phyloP scores from a whole-genome alignment of 495 filamentous ascomycete species.

The Talaromyces wortmannii region DNA sequence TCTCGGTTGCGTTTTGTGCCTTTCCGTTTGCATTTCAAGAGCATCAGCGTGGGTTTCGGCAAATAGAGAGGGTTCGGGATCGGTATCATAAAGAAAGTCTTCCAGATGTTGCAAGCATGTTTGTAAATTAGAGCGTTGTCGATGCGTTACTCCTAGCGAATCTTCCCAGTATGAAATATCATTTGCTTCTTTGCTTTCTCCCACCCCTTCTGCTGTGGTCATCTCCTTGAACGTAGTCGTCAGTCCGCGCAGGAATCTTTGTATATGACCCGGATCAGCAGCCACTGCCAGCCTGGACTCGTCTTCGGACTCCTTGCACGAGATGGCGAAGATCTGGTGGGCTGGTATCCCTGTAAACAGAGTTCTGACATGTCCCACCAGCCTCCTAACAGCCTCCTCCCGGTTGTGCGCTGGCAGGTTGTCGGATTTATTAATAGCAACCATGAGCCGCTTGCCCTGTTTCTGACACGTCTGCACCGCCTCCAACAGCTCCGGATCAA shows the following conservation, averaged over 20 bases:
- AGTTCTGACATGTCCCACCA: conserved; percentile 15
- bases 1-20: conserved; percentile 3
- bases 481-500: conserved; percentile 53
- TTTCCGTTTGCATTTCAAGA: background rate
- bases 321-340: conserved; percentile 55
- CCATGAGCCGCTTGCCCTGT: conserved; percentile 52
- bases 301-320: conserved; percentile 48
- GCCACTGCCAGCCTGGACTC: background rate
- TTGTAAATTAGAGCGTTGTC: conserved; percentile 75
- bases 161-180: conserved; percentile 64
- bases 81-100: conserved; percentile 49
- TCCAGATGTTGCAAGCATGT: conserved; percentile 63
- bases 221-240: conserved; percentile 63
- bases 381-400: conserved; percentile 5
- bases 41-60: conserved; percentile 3
- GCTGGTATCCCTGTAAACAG: conserved; percentile 30
- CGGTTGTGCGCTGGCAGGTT: conserved; percentile 22
- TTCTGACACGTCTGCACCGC: conserved; percentile 49
- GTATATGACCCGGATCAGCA: conserved; percentile 55
- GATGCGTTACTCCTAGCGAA: conserved; percentile 82
- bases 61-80: background rate
- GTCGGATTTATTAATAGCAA: conserved; percentile 84
- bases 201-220: conserved; percentile 50
- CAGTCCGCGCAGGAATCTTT: conserved; percentile 59
- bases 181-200: conserved; percentile 19